phyloP scores from a whole-genome alignment of 805 yeast genomes.

The Starmerella scarabaei region DNA sequence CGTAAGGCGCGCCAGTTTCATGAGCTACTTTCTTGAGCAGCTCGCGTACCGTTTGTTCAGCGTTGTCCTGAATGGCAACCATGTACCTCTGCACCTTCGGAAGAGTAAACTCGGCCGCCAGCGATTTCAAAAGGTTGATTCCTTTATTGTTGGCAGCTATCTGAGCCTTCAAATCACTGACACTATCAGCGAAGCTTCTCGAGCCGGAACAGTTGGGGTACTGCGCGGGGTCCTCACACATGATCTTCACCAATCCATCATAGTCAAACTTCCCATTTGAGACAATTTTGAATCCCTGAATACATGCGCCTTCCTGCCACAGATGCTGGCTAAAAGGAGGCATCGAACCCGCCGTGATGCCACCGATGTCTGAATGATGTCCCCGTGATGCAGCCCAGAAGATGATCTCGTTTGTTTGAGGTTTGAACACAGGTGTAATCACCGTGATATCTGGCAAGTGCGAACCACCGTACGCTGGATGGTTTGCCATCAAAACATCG shows the following conservation, averaged over 20 bases:
- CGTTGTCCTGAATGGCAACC: slow-evolving; percentile 71
- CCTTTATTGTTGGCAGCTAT: slow-evolving; percentile 85
- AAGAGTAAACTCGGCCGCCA: slow-evolving; percentile 51
- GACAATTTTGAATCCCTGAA: slow-evolving; percentile 64
- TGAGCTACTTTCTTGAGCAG: slow-evolving; percentile 36
- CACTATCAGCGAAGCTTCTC: slow-evolving; percentile 66
- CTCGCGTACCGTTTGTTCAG: slow-evolving; percentile 54
- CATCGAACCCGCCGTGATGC: slow-evolving; percentile 84
- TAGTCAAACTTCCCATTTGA: slow-evolving; percentile 63
- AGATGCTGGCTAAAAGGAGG: slow-evolving; percentile 80
- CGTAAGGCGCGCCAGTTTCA: slow-evolving; percentile 25
- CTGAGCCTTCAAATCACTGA: slow-evolving; percentile 75
- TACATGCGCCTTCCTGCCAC: slow-evolving; percentile 85
- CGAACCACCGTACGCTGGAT: slow-evolving; percentile 76
- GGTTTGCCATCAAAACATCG: slow-evolving; percentile 66
- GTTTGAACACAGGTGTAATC: slow-evolving; percentile 73
- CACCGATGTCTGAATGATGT: slow-evolving; percentile 95
- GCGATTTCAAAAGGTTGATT: slow-evolving; percentile 44
- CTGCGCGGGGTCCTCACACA: slow-evolving; percentile 63
- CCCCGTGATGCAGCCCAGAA: slow-evolving; percentile 92
- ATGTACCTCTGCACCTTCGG: slow-evolving; percentile 55
- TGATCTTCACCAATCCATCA: slow-evolving; percentile 45
- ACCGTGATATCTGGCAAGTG: slow-evolving; percentile 87
- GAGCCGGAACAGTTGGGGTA: slow-evolving; percentile 85
- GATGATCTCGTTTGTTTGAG: slow-evolving; percentile 36